Evolutionary conservation across 495 filamentous ascomycete genomes (phyloP).

Genomic region (Hypoxylon cercidicola): DNA sequence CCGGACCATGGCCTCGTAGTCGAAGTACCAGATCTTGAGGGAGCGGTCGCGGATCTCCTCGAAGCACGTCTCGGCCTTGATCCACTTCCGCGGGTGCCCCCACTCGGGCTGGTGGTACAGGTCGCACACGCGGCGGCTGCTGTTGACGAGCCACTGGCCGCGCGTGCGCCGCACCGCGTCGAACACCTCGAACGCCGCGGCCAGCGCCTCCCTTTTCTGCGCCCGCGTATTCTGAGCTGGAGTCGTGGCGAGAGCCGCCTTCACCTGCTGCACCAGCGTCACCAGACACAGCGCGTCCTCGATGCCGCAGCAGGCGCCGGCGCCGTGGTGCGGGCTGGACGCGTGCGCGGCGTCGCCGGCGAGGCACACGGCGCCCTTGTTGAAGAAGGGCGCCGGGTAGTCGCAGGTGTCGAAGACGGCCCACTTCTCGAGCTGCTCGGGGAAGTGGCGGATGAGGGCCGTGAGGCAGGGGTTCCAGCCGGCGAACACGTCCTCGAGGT

Average conservation of each 20-base stretch:
- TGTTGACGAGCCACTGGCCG: conserved; percentile 51
- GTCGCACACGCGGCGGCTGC: conserved; percentile 42
- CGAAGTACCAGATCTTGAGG: conserved; percentile 50
- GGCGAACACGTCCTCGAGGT: conserved; percentile 36
- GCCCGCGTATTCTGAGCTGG: not conserved
- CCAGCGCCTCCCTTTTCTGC: conserved; percentile 22
- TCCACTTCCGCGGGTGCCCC: conserved; percentile 36
- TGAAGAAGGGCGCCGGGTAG: conserved; percentile 47
- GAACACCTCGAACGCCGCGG: conserved; percentile 27
- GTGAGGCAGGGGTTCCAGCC: conserved; percentile 39
- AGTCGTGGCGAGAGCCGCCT: not conserved
- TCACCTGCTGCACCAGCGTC: conserved; percentile 21
- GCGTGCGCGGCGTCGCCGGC: conserved; percentile 57
- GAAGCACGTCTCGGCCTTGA: conserved; percentile 48
- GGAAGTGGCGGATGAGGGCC: conserved; percentile 38
- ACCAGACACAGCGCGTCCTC: conserved; percentile 52
- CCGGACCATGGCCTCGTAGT: conserved; percentile 46
- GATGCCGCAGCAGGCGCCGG: conserved; percentile 53
- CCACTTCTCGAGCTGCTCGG: conserved; percentile 51
- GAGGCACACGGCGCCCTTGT: conserved; percentile 43
- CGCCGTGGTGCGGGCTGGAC: conserved; percentile 54
- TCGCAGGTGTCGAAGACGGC: conserved; percentile 52
- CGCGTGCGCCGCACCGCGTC: conserved; percentile 36
- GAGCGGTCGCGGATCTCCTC: conserved; percentile 45
- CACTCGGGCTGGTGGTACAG: conserved; percentile 47